Evolutionary conservation across 2,329 filamentous ascomycete species (phyloP).

Genomic region (Claviceps spartinae): DNA sequence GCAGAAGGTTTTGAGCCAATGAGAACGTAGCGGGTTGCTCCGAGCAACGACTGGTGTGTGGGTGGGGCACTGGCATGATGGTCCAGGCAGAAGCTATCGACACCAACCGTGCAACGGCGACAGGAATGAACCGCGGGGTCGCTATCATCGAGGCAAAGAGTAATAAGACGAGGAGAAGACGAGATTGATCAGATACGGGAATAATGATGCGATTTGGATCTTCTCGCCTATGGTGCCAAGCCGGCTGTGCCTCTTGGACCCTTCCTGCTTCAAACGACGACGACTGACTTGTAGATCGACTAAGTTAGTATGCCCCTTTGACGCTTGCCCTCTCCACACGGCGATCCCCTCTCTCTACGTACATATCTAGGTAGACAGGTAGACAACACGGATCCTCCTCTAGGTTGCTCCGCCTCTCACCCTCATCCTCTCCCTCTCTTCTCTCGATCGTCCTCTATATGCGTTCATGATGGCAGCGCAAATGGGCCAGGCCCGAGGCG

Average conservation of each 20-base stretch:
- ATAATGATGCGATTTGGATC: background rate
- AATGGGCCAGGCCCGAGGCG: slow-evolving; percentile 20
- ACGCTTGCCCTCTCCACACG: background rate
- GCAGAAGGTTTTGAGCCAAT: slow-evolving; percentile 14
- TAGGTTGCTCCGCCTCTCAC: background rate
- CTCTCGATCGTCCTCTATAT: slow-evolving; percentile 11
- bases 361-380: no score
- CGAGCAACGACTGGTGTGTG: slow-evolving; percentile 14
- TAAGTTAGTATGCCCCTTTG: background rate
- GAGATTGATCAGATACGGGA: background rate
- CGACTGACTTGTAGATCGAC: background rate
- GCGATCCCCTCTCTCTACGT: background rate
- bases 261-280: background rate
- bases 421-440: background rate
- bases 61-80: background rate
- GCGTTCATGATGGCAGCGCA: slow-evolving; percentile 18
- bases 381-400: background rate
- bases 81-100: background rate
- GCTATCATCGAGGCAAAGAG: background rate
- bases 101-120: background rate
- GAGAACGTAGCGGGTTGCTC: slow-evolving; percentile 16
- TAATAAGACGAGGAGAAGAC: background rate
- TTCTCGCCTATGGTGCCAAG: background rate
- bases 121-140: background rate
- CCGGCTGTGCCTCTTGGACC: background rate